Evolutionary conservation across 2,329 filamentous ascomycete genomes (phyloP), one percentile per base, ranked within the genome.

Genomic region (Fusarium sp.): DNA sequence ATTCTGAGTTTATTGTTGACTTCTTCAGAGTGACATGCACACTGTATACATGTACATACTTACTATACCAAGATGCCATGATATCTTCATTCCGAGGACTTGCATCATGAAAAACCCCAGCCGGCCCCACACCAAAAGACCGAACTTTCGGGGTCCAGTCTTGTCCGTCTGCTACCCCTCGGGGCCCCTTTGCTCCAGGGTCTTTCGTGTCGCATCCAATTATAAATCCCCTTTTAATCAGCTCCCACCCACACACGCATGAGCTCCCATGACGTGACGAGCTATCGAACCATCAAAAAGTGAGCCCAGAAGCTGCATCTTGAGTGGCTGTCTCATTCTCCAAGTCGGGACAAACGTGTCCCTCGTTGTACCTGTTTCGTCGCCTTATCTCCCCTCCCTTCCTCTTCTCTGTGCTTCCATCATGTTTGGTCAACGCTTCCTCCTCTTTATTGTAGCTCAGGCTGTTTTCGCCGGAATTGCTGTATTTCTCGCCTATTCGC

Each of bases 401-500:
- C 41, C 46, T 41, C 23, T 27, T 20, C 50, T 46, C 48, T 59
- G 54, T 56, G 41, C 60, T 40, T 30, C 30, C 53, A 64, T 55
- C 72, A 76, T 77, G 74, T 56, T 68, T 42, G 64, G 75, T 17
- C 53, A 71, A 27, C 71, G 66, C 37, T 49, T 75, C 35, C 55
- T 72, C 58, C 30, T 79, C 45, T 69, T 80, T 17, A 70, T 81
- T 42, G 74, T 74, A 46, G 64, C 77, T 17, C 74, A 77, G 60
- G 73, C 75, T 58, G 71, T 81, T 35, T 62, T 81, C 41, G 74
- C 76, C 30, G 77, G 77, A 60, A 41, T 79, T 33, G 61, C 70
- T 14, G 35, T 73, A 37, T 77, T 82, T 55, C 61, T 80, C 30
- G 79, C 76, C 38, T 73, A 80, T 61, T 81, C 81, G 18, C 81